Evolutionary conservation across 2,329 filamentous ascomycete species (phyloP).

Genomic region (Fusarium praegraminearum): DNA sequence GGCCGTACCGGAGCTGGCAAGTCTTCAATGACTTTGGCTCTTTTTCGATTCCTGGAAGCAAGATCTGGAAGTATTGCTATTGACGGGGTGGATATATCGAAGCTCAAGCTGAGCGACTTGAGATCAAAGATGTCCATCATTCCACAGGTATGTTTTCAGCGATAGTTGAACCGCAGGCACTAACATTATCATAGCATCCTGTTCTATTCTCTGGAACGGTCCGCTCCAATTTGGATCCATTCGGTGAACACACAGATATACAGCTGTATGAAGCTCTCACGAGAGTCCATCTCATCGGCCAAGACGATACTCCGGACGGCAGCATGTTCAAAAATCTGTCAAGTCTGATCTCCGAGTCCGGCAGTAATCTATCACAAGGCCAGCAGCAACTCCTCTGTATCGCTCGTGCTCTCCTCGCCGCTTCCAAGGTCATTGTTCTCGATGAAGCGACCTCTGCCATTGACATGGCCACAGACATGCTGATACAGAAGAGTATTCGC

Average conservation of each 20-base stretch:
- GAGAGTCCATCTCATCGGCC: not conserved
- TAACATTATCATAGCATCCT: slow-evolving; percentile 66
- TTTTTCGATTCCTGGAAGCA: slow-evolving; percentile 81
- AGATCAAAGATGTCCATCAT: slow-evolving; percentile 81
- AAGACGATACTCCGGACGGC: not conserved
- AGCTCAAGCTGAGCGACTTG: slow-evolving; percentile 74
- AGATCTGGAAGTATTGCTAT: slow-evolving; percentile 73
- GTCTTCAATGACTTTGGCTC: slow-evolving; percentile 76
- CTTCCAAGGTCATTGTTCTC: slow-evolving; percentile 80
- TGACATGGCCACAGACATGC: slow-evolving; percentile 77
- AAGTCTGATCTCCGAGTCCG: slow-evolving; percentile 75
- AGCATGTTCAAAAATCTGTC: slow-evolving; percentile 55
- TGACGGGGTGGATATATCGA: slow-evolving; percentile 79
- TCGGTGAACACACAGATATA: not conserved
- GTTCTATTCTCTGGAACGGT: slow-evolving; percentile 84
- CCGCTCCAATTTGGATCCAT: slow-evolving; percentile 74
- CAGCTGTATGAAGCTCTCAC: not conserved
- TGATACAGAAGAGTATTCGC: slow-evolving; percentile 78
- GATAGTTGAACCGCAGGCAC: not conserved
- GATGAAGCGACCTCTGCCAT: slow-evolving; percentile 83
- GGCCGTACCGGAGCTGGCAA: slow-evolving; percentile 83
- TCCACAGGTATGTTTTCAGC: slow-evolving; percentile 54
- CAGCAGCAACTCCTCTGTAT: slow-evolving; percentile 81
- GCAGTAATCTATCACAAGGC: slow-evolving; percentile 78
- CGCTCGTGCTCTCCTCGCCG: slow-evolving; percentile 75